phyloP scores from a whole-genome alignment of 331 rosid genomes.

The Saraca asoca region DNA sequence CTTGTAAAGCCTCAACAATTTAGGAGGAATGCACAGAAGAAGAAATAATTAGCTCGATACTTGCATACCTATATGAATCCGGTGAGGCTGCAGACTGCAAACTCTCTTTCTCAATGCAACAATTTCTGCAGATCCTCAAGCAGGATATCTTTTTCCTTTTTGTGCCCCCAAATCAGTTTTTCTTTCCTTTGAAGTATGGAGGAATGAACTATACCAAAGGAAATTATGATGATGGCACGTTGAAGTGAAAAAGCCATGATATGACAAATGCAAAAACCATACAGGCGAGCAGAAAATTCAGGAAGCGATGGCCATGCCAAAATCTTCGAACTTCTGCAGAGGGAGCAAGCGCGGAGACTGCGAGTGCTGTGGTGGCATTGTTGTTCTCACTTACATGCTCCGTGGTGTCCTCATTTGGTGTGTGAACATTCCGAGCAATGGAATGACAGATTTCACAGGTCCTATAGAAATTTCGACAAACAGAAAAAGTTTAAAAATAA shows the following conservation, averaged over 20 bases:
- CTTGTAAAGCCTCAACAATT: conserved; percentile 28
- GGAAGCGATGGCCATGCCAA: conserved; percentile 87
- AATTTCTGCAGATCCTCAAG: conserved; percentile 12
- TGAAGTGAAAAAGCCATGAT: conserved; percentile 93
- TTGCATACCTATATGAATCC: conserved; percentile 23
- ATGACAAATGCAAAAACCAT: conserved; percentile 86
- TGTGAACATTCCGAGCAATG: conserved; percentile 68
- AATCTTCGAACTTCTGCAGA: conserved; percentile 68
- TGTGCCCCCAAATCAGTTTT: conserved; percentile 18
- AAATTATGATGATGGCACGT: conserved; percentile 57
- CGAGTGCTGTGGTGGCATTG: conserved; percentile 44
- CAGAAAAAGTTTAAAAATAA: conserved; percentile 11
- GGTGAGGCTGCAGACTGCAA: conserved; percentile 31
- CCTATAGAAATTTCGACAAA: conserved; percentile 45
- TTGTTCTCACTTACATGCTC: conserved; percentile 56
- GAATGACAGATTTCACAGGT: conserved; percentile 93
- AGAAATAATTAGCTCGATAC: conserved; percentile 28
- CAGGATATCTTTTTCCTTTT: background rate
- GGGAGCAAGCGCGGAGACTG: conserved; percentile 43
- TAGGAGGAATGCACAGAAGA: conserved; percentile 40
- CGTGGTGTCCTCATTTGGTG: conserved; percentile 55
- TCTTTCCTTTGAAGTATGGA: conserved; percentile 6
- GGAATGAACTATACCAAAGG: conserved; percentile 21
- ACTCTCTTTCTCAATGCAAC: conserved; percentile 21
- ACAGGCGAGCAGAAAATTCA: conserved; percentile 87